Evolutionary conservation across 306 rosid species (phyloP), one percentile per base, ranked within the genome.

Genomic region (Rosa lucieae): DNA sequence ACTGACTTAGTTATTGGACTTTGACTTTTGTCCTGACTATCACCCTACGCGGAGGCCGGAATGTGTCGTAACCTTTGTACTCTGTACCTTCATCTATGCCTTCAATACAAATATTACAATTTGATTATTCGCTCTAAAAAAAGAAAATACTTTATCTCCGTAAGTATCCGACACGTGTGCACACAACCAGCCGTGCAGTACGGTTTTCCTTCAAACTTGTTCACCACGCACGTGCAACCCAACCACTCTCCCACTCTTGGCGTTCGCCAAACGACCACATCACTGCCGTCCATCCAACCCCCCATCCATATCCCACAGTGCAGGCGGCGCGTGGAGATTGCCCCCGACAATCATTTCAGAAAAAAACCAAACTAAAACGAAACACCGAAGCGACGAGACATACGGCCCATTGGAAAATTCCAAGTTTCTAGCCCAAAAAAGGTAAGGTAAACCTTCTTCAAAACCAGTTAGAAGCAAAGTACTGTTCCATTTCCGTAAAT

Each of bases 401-500:
- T 52, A 67, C 74, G 83, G 7, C 80, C 75, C 79, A 43, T n/a
- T 5, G 3, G 23, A 48, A 46, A 10, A 63, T 49, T 23, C 29
- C 0, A 26, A 26, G 2, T 32, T 1, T 29, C 51, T 12, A 43
- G 1, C 35, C 37, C 37, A 2, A 20, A 53, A 53, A 18, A 26
- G 29, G 29, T 26, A 26, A 26, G 59, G 9, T 10, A 58, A 58
- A 61, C 14, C 3, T 55, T 56, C 8, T 61, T 26, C 44, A 0
- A 62, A 23, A 15, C 26, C 26, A 56, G 29, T n/a, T 15, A 44
- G 47, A 44, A 44, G 47, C 47, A 44, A 44, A 44, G 47, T 44
- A 8, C 47, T 23, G 5, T 52, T 2, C 44, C 73, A 55, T 26
- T 78, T 55, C 42, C 44, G 88, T 80, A 82, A 83, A 39, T 48